Conservation (phyloP, 305 asterid genomes). For the Fraxinus albicans region DNA sequence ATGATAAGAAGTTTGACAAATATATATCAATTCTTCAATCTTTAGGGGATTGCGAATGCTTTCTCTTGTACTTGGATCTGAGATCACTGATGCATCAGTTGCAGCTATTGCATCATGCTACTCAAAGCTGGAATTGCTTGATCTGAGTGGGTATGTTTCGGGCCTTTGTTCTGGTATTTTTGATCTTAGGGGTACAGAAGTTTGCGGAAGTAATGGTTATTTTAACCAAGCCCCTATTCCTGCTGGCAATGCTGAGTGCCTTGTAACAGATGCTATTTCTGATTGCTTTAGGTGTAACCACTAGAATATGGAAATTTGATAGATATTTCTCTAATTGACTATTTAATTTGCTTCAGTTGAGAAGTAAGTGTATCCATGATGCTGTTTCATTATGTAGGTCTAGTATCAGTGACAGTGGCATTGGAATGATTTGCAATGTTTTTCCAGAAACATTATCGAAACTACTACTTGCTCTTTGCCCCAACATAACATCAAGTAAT, state of each 20-base stretch:
- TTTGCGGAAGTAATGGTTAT: not conserved
- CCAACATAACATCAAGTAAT: constrained; percentile 91
- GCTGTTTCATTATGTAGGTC: constrained; percentile 67
- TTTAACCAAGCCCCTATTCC: not conserved
- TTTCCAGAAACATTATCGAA: constrained; percentile 73
- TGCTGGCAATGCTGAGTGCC: not conserved
- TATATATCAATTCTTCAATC: not conserved
- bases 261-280: not conserved
- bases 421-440: constrained; percentile 95
- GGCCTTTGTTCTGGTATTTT: not conserved
- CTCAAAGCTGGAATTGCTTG: constrained; percentile 80
- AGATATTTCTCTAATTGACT: not conserved
- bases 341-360: not conserved
- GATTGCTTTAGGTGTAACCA: not conserved
- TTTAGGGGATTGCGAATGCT: constrained; percentile 84
- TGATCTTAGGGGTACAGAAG: not conserved
- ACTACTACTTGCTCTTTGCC: constrained; percentile 89
- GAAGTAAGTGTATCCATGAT: not conserved
- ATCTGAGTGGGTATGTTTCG: constrained; percentile 86
- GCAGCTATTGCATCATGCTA: constrained; percentile 88
- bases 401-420: constrained; percentile 86
- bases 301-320: not conserved
- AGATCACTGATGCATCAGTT: constrained; percentile 92
- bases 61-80: constrained; percentile 90
- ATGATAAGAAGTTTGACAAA: constrained; percentile 4